Base-by-base conservation (phyloP, 192 early-diverging fungal species). In the Mortierella claussenii region DNA sequence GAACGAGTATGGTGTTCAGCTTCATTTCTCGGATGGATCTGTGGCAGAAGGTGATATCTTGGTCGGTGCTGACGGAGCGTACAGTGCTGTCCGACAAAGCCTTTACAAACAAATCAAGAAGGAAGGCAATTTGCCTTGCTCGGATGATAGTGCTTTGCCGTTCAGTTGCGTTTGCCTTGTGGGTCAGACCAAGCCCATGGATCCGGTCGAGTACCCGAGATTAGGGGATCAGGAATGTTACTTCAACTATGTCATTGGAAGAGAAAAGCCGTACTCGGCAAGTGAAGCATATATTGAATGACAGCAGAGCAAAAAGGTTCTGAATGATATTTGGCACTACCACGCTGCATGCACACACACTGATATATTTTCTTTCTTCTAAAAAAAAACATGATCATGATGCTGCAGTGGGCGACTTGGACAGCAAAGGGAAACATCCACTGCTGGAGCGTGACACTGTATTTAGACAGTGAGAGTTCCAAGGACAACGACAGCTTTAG, bases 1-100 rank as follows among this genome's bases (percentile, higher is more conserved):
- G 37, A 52, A 52, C 47, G 31, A 58, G 8, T 3, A 45, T 5
- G 61, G 60, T 3, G 55, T 64, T 10, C 21, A 24, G 17, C 34
- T 58, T n/a, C 34, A 24, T 4, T 70, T 42, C 21, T 44, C 68
- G 0, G 59, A 70, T 18, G 34, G 34, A 2, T 13, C 51, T 8
- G 23, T 28, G 10, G 0, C 15, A 33, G 51, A 70, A 7, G 68
- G 68, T 5, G 52, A 60, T 10, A 54, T 70, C 13, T 33, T 70
- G 26, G 68, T 69, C 0, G 67, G 67, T 0, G 56, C 57, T 23
- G 67, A 69, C 26, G 67, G 67, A 2, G 56, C 57, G 0, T 53
- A 62, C 37, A 60, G 56, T 21, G 50, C 31, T 10, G 59, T 70
- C 11, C 59, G 68, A 0, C 59, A 70, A 40, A 36, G 42, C 44